Evolutionary conservation across 805 yeast species (phyloP), one percentile per base, ranked within the genome.

Genomic region (Schizosaccharomyces cryophilus): DNA sequence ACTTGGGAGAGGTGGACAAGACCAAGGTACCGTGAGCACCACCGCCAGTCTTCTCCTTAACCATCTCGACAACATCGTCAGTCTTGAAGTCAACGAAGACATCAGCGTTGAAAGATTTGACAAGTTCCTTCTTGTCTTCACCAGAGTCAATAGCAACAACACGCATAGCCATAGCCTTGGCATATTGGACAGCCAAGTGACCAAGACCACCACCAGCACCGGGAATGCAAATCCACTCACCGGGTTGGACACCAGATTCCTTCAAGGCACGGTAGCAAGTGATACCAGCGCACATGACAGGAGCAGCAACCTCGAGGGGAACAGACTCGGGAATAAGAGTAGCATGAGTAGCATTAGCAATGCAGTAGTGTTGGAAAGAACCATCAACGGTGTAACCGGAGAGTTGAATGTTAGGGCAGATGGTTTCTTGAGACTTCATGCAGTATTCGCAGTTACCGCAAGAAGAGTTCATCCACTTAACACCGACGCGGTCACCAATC

Each of bases 371-470:
- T 74, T 87, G 95, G 83, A 87, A 85, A 42, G 94, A 81, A 66
- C 95, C 95, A 72, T 87, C 90, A 69, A 83, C 88, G 56, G 89
- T 83, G 80, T 84, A 87, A 68, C 95, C 95, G 26, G 90, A 83
- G 69, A 85, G 78, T 66, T 71, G 83, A 60, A 87, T 87, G 15
- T 74, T 68, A 30, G 80, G 73, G 75, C 94, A 85, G 72, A 80
- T 80, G 65, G 90, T 78, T 73, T 85, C 94, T 67, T 72, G 74
- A 45, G 19, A 15, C 21, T n/a, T 31, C 67, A 77, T 77, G 75
- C 94, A 85, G 77, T 73, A 79, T 73, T 86, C 93, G 74, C 94
- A 85, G 62, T 79, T 72, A 72, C 81, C 72, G 74, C 94, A 86
- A 42, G 88, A 81, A 64, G 84, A 80, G 72, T 84, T 83, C 69